Base-by-base conservation (phyloP, 1,284 basidiomycete species). In the Boletellus deceptivus region DNA sequence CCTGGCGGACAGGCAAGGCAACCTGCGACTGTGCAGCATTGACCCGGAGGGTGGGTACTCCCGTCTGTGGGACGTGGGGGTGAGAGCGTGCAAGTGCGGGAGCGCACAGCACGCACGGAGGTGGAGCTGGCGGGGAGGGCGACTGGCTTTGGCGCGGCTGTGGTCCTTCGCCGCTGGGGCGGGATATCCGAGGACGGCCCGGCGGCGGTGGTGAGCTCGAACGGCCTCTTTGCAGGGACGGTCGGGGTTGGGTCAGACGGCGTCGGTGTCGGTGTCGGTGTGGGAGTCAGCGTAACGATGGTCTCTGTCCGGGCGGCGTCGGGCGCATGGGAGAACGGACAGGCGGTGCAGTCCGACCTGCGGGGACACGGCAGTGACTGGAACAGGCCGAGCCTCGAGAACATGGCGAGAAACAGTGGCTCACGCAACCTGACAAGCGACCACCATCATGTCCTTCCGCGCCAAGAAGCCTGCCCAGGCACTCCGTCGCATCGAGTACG, bases 1-100 rank as follows among this genome's bases (percentile, higher is more conserved):
- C 84, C 76, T 91, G 89, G 36, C 89, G 79, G 39, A 86, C 82
- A 3, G 82, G 78, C 40, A 90, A 59, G 0, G 89, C 71, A 18
- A 91, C 81, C 48, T 76, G 75, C 14, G 84, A 87, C 50, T 76
- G 75, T 0, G 83, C 84, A 6, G 85, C 75, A 63, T 77, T 83
- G 42, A 84, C 69, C 60, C 75, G 75, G 39, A 92, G 75, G 31
- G 86, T 62, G n/a, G 89, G 90, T 0, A 76, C 78, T 22, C 85
- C 86, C 43, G 73, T 73, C 82, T 86, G 47, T 36, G 33, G 6
- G 6, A 29, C 4, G 43, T 51, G 31, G 1, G 16, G 24, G 22
- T 14, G 24, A 24, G 37, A 20, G 16, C 9, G 6, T 25, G 13
- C 4, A 31, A 40, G 36, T 44, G 13, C 7, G 13, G 2, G n/a